Percentiles rank a stretch among this genome's conserved stretches.
These are phyloP conservation scores for Eimeria maxima DNA, from an alignment of 169 alveolate species.

Conservation along the genomic window DNA sequence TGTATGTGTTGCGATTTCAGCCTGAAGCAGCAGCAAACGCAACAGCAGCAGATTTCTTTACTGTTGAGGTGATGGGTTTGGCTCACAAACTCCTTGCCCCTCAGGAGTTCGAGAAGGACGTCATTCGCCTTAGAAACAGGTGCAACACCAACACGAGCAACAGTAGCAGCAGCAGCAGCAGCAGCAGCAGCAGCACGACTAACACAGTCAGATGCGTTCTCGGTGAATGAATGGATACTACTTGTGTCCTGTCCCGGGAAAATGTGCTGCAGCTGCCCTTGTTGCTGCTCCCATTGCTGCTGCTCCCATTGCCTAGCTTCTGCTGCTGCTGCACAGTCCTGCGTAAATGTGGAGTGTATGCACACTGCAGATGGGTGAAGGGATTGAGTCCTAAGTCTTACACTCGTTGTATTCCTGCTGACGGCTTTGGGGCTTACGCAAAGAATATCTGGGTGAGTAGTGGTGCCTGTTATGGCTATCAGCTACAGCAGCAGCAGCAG, in stretches of 20 bases:
- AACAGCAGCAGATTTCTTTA: constrained; percentile 82
- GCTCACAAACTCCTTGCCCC: constrained; percentile 89
- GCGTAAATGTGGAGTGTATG: not conserved
- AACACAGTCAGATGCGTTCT: not conserved
- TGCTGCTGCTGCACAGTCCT: not conserved
- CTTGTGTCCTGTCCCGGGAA: too few species aligned
- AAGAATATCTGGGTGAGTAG: constrained; percentile 82
- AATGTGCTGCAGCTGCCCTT: too few species aligned
- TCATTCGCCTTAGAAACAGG: constrained; percentile 74
- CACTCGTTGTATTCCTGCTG: constrained; percentile 93
- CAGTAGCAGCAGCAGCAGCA: not conserved
- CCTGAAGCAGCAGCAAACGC: constrained; percentile 53
- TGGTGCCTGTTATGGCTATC: not conserved
- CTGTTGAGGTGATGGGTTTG: constrained; percentile 90
- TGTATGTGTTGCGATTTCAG: not conserved
- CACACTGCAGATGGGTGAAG: constrained; percentile 85
- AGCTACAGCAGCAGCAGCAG: not conserved
- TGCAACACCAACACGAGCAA: constrained; percentile 39
- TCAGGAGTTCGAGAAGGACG: constrained; percentile 88
- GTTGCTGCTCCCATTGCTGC: not conserved
- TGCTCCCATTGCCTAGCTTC: not conserved
- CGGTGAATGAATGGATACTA: not conserved
- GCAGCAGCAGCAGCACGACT: not conserved
- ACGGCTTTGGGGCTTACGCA: constrained; percentile 92
- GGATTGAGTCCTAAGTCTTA: constrained; percentile 88